Conservation (phyloP, 2,329 filamentous ascomycete genomes). For the Ophiostoma ulmi region DNA sequence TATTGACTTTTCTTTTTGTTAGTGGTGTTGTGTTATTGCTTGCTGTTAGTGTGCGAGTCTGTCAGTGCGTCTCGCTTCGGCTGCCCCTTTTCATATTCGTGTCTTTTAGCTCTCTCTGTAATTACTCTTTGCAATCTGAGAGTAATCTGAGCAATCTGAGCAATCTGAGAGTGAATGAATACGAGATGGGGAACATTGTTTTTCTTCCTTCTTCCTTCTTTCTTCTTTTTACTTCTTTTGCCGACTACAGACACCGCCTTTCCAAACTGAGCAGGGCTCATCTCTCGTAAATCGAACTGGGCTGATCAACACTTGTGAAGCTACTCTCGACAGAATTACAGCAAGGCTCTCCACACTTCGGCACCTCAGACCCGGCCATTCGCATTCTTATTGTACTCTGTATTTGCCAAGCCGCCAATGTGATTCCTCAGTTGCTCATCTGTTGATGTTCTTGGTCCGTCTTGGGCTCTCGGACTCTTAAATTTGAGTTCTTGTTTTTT, state of each 20-base stretch:
- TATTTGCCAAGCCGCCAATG: not conserved
- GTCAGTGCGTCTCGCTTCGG: constrained; percentile 4
- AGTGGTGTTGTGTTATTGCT: not conserved
- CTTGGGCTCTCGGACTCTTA: not conserved
- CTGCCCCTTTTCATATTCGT: constrained; percentile 9
- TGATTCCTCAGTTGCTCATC: not conserved
- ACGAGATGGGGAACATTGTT: constrained; percentile 3
- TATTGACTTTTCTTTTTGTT: not conserved
- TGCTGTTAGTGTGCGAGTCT: not conserved
- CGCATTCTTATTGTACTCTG: not conserved
- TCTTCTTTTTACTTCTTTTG: not conserved
- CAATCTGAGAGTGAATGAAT: not conserved
- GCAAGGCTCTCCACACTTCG: not conserved
- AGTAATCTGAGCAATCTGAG: not conserved
- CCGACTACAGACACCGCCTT: not conserved
- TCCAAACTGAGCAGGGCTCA: not conserved
- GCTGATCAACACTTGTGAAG: not conserved
- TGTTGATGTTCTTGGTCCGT: not conserved
- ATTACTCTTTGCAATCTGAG: not conserved
- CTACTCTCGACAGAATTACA: not conserved
- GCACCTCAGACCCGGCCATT: constrained; percentile 3
- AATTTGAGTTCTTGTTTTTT: not conserved
- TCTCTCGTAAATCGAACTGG: constrained; percentile 4
- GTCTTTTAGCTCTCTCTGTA: not conserved
- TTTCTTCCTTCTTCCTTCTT: not conserved